phyloP scores from a whole-genome alignment of 1,284 basidiomycete species.

The Phlebopus sp. region DNA sequence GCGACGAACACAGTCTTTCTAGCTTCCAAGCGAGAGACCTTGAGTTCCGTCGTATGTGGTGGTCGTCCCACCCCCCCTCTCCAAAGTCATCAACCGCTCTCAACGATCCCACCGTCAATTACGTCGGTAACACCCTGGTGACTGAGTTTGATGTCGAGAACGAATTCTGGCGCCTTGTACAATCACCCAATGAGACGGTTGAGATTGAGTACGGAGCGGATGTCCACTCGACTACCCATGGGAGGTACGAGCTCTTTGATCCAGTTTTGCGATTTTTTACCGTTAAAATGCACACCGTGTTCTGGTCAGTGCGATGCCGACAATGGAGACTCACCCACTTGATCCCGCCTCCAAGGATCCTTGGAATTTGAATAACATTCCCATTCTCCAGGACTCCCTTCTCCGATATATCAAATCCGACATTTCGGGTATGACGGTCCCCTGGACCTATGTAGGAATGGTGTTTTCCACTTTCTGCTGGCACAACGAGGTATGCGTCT shows the following conservation, averaged over 20 bases:
- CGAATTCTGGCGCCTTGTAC: conserved; percentile 97
- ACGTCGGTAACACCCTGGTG: conserved; percentile 65
- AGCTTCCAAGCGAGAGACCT: conserved; percentile 91
- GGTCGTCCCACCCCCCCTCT: conserved; percentile 69
- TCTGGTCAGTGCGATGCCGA: conserved; percentile 82
- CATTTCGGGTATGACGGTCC: conserved; percentile 99
- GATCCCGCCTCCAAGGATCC: conserved; percentile 87
- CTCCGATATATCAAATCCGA: conserved; percentile 96
- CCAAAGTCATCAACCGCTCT: conserved; percentile 29
- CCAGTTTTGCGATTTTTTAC: conserved; percentile 24
- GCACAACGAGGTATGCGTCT: conserved; percentile 87
- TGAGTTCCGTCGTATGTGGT: conserved; percentile 89
- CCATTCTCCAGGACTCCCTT: conserved; percentile 85
- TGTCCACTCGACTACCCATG: conserved; percentile 96
- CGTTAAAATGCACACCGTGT: conserved; percentile 23
- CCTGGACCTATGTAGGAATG: conserved; percentile 99
- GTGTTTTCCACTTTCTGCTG: conserved; percentile 99
- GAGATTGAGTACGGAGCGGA: conserved; percentile 99
- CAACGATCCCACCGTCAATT: conserved; percentile 51
- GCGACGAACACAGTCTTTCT: conserved; percentile 90
- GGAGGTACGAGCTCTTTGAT: conserved; percentile 61
- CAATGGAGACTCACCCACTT: conserved; percentile 87
- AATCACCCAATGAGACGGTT: conserved; percentile 87
- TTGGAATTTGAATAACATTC: conserved; percentile 99
- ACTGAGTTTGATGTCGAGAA: conserved; percentile 90